Percentiles rank a stretch among this genome's conserved stretches.
Evolutionary conservation across 192 early-diverging fungal species (phyloP).

Genomic region (Coemansia aciculifera): DNA sequence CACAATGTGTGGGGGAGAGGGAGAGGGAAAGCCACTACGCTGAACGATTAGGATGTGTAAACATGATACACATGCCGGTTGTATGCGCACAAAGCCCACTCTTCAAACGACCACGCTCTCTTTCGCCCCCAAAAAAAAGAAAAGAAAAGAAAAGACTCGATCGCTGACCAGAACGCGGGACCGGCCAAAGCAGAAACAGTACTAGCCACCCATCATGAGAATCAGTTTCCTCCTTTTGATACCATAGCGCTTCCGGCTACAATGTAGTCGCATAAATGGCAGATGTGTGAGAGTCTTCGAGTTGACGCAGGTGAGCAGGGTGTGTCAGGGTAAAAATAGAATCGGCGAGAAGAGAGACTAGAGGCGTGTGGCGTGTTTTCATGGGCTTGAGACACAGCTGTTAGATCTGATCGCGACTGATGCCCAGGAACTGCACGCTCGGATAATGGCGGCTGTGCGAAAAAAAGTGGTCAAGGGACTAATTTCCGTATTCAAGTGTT

Average conservation of each 20-base stretch:
- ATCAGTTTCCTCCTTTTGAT: neutral
- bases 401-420: neutral
- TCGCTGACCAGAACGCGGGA: neutral
- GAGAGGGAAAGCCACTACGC: neutral
- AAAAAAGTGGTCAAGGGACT: conserved; percentile 9
- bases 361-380: neutral
- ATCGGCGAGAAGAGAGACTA: neutral
- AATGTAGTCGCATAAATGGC: neutral
- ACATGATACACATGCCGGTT: neutral
- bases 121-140: neutral
- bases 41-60: neutral
- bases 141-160: neutral
- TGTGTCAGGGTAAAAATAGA: conserved; percentile 1
- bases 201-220: neutral
- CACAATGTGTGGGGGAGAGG: neutral
- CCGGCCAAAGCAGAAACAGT: neutral
- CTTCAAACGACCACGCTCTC: neutral
- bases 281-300: neutral
- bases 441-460: neutral
- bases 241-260: neutral
- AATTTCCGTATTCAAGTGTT: neutral
- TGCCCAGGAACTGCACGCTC: neutral
- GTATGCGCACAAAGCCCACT: neutral
- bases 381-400: neutral
- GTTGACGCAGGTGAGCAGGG: conserved; percentile 2